These are phyloP conservation scores for Phaeotremella fagi DNA, from an alignment of 768 basidiomycete genomes.

Conservation along the genomic window DNA sequence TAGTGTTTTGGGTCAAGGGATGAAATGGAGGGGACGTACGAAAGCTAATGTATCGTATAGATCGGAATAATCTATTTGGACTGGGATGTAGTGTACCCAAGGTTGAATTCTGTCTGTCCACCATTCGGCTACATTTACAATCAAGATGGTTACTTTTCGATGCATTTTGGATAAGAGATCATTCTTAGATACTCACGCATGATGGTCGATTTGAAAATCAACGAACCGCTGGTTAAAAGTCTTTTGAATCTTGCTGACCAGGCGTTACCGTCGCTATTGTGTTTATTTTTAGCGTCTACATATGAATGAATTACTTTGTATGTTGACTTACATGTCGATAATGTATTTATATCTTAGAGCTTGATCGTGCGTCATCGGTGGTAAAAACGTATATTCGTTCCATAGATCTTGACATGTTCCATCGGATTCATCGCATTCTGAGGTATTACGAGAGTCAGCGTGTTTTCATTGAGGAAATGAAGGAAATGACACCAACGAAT, in stretches of 20 bases:
- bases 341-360: slow-evolving; percentile 42
- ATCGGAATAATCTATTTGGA: slow-evolving; percentile 42
- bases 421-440: slow-evolving; percentile 38
- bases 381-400: slow-evolving; percentile 27
- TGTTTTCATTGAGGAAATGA: neutral
- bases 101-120: slow-evolving; percentile 46
- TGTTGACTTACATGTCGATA: slow-evolving; percentile 37
- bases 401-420: slow-evolving; percentile 40
- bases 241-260: slow-evolving; percentile 47
- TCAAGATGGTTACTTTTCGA: neutral
- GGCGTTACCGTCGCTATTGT: slow-evolving; percentile 41
- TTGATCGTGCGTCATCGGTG: slow-evolving; percentile 26
- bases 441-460: neutral
- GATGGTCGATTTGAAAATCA: slow-evolving; percentile 46
- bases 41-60: slow-evolving; percentile 39
- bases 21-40: slow-evolving; percentile 13
- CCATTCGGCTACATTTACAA: slow-evolving; percentile 33
- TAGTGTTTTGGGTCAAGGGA: neutral
- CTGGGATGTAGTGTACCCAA: slow-evolving; percentile 46
- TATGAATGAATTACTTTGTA: neutral
- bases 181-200: slow-evolving; percentile 41
- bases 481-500: slow-evolving; percentile 29
- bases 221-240: slow-evolving; percentile 31
- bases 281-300: neutral
- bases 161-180: too few species aligned